Conservation (phyloP, 2,329 filamentous ascomycete genomes). For the Aspergillus neoniger region DNA sequence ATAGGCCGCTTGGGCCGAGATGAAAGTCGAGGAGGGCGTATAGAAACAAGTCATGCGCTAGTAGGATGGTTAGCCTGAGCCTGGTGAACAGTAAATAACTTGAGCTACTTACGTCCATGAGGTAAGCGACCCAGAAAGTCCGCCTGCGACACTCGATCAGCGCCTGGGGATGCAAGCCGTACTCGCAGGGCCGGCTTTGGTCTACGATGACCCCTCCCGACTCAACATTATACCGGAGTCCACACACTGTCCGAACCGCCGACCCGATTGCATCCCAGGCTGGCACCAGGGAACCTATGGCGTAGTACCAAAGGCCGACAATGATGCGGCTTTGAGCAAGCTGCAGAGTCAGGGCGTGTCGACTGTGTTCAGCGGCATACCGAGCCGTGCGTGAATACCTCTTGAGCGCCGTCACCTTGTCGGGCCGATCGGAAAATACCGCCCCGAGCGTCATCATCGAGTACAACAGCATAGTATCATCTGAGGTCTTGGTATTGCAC, state of each 20-base stretch:
- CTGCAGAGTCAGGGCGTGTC: slow-evolving; percentile 60
- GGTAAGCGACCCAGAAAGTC: slow-evolving; percentile 71
- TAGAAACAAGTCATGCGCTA: slow-evolving; percentile 63
- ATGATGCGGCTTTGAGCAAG: slow-evolving; percentile 69
- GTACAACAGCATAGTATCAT: slow-evolving; percentile 63
- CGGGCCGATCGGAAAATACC: slow-evolving; percentile 53
- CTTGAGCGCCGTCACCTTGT: slow-evolving; percentile 48
- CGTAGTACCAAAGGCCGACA: slow-evolving; percentile 66
- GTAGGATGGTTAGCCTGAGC: slow-evolving; percentile 15
- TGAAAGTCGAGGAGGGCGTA: slow-evolving; percentile 55
- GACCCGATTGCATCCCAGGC: slow-evolving; percentile 66
- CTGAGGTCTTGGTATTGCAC: slow-evolving; percentile 50
- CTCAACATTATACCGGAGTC: slow-evolving; percentile 66
- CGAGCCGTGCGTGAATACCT: slow-evolving; percentile 58
- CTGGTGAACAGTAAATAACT: slow-evolving; percentile 10
- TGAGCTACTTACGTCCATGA: slow-evolving; percentile 60
- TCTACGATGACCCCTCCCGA: slow-evolving; percentile 50
- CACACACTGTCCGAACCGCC: slow-evolving; percentile 61
- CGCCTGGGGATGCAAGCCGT: slow-evolving; percentile 58
- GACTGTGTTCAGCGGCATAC: slow-evolving; percentile 56
- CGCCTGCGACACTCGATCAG: slow-evolving; percentile 68
- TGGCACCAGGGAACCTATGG: slow-evolving; percentile 59
- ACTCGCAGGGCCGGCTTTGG: slow-evolving; percentile 54
- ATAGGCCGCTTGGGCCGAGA: slow-evolving; percentile 67
- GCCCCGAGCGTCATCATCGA: slow-evolving; percentile 60